phyloP scores from a whole-genome alignment of 352 stramenopile species.

The Pythium biforme region DNA sequence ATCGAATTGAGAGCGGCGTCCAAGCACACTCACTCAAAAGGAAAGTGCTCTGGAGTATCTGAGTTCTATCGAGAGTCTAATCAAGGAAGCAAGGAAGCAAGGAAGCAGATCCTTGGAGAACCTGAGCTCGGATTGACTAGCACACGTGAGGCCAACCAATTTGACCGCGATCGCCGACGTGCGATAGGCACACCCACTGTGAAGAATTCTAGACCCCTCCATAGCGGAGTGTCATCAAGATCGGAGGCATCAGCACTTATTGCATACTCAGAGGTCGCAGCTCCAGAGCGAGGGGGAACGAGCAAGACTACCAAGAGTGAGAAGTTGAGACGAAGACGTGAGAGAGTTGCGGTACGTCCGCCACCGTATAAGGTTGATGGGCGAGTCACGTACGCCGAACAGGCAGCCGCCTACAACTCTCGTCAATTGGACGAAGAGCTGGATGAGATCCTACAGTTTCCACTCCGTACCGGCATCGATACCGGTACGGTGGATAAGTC shows the following conservation, averaged over 20 bases:
- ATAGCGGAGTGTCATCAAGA: background rate
- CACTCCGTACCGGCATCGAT: conserved; percentile 6
- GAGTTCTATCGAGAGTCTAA: background rate
- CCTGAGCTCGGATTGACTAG: conserved; percentile 8
- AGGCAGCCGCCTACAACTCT: conserved; percentile 2
- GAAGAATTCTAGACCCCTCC: conserved; percentile 10
- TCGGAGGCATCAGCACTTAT: conserved; percentile 7
- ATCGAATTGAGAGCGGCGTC: background rate
- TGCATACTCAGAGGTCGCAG: conserved; percentile 18
- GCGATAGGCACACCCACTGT: background rate
- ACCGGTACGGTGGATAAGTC: background rate
- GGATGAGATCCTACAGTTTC: conserved; percentile 6
- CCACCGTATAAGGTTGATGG: conserved; percentile 2
- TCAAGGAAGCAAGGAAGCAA: background rate
- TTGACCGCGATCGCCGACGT: conserved; percentile 7
- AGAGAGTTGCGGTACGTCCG: background rate
- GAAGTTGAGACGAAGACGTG: background rate
- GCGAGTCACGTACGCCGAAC: conserved; percentile 3
- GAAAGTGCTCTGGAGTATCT: conserved; percentile 5
- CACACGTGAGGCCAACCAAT: conserved; percentile 17
- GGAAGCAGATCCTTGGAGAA: conserved; percentile 7
- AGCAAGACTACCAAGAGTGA: conserved; percentile 3
- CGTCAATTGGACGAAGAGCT: conserved; percentile 12
- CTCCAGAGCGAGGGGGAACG: conserved; percentile 1
- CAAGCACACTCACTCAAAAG: background rate